Percentiles rank a stretch among this genome's conserved stretches.
These are phyloP conservation scores for Acer yangbiense DNA, from an alignment of 345 rosid species.

Conservation along the genomic window DNA sequence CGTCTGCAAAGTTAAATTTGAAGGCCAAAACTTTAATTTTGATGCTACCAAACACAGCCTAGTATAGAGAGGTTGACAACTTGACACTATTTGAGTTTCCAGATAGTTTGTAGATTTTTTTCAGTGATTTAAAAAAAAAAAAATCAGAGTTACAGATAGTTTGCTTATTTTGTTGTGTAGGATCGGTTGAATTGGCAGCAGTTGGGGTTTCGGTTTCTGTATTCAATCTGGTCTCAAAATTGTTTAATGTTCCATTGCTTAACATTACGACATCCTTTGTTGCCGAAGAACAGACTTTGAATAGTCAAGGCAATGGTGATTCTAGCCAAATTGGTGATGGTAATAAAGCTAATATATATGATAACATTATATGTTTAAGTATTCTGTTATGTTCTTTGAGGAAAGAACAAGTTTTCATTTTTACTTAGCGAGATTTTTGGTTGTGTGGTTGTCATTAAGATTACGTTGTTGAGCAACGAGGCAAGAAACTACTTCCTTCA, in stretches of 20 bases:
- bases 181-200: conserved; percentile 86
- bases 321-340: conserved; percentile 25
- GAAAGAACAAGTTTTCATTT: neutral
- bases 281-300: conserved; percentile 81
- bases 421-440: neutral
- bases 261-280: conserved; percentile 88
- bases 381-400: neutral
- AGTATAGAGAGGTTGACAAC: neutral
- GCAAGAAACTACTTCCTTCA: conserved; percentile 69
- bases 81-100: neutral
- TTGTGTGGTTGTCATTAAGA: conserved; percentile 31
- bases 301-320: conserved; percentile 27
- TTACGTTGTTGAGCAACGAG: conserved; percentile 25
- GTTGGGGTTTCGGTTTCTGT: conserved; percentile 85
- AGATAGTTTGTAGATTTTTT: neutral
- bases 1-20: neutral
- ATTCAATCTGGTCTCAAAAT: conserved; percentile 83
- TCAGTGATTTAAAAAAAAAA: too few species aligned
- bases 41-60: neutral
- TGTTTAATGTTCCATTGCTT: conserved; percentile 86
- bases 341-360: conserved; percentile 7
- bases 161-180: conserved; percentile 36
- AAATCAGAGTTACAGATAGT: neutral
- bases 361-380: neutral
- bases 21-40: neutral